Base-by-base conservation (phyloP, 495 filamentous ascomycete species). In the Pseudevernia furfuracea region DNA sequence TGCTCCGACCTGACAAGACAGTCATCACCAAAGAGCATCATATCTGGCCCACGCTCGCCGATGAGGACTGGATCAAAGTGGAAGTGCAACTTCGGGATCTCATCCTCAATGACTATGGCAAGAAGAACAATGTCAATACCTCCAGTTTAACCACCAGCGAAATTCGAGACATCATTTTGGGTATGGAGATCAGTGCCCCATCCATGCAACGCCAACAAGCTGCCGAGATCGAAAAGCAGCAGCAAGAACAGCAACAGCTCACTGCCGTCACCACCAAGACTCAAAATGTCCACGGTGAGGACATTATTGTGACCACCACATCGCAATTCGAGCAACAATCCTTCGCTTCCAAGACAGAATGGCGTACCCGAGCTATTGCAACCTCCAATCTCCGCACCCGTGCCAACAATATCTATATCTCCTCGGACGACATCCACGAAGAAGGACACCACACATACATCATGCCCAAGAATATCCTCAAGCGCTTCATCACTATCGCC, bases 101-200 rank as follows among this genome's bases (percentile, higher is more conserved):
- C 61, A 97, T 99, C 68, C 74, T 99, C 63, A 96, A 97, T 65
- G 94, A 99, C 74, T 99, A 99, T 70, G 95, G 95, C 70, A 97
- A 97, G 85, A 97, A 97, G 82, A 99, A 97, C 76, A 97, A 97
- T 69, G 95, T 99, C 78, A 97, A 97, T 72, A 92, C 93, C 30
- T 94, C 95, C 23, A 95, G 90, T 71, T 82, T 99, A 76, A 99
- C 95, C 0, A 96, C 86, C 69, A 95, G 87, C 69, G 95, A 99
- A 83, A 93, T 99, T 48, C 86, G 95, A 61, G 95, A 99, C 73
- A 99, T 99, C 71, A 99, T 99, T 70, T 79, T 99, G 65, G 95
- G 95, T 82, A 99, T 99, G 95, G 95, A 99, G 76, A 99, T 99
- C 65, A 94, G 89, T 64, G 95, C 95, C 8, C 95, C 95, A 6